Evolutionary conservation across 495 filamentous ascomycete genomes (phyloP).

Genomic region (Annulohypoxylon stygium): DNA sequence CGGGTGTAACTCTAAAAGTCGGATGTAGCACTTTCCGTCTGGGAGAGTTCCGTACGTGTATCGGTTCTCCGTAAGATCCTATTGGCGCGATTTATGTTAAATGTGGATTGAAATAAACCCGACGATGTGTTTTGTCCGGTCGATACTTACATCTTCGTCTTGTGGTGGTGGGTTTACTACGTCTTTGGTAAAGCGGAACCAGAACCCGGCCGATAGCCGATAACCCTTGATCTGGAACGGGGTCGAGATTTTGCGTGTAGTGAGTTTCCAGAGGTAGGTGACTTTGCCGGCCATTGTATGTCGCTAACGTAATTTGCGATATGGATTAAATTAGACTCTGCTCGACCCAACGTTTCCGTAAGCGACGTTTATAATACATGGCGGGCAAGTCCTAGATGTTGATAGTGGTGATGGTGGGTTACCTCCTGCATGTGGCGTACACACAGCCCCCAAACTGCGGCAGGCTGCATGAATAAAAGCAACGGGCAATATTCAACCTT

Average conservation of each 20-base stretch:
- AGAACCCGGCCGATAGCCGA: neutral
- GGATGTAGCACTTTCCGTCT: neutral
- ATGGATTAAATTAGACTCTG: neutral
- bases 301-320: neutral
- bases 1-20: neutral
- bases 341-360: neutral
- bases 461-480: neutral
- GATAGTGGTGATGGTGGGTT: neutral
- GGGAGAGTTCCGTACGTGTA: neutral
- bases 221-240: neutral
- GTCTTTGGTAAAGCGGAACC: neutral
- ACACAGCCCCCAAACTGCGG: neutral
- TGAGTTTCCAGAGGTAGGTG: slow-evolving; percentile 2
- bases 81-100: neutral
- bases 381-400: neutral
- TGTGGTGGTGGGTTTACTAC: neutral
- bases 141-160: neutral
- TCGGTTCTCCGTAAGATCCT: neutral
- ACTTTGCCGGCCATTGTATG: neutral
- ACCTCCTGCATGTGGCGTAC: slow-evolving; percentile 1
- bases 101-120: neutral
- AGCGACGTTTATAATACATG: neutral
- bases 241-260: neutral
- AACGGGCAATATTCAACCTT: neutral
- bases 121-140: neutral